These are phyloP conservation scores for Potentilla sterilis DNA, from an alignment of 306 rosid species.

Conservation along the genomic window DNA sequence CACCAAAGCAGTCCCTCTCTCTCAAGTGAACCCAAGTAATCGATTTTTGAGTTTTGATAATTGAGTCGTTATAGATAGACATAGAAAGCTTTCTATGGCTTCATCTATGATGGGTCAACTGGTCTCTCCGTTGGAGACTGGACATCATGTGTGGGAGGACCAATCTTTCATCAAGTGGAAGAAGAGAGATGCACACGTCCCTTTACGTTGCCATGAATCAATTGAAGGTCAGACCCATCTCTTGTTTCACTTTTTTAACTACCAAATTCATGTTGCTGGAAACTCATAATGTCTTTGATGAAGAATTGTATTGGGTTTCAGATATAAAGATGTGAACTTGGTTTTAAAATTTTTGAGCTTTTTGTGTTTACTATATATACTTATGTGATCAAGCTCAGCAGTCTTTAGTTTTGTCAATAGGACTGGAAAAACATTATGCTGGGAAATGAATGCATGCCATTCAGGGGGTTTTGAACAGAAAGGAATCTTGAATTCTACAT, in stretches of 20 bases:
- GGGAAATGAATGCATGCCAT: not conserved
- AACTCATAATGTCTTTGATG: not conserved
- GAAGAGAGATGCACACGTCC: conserved; percentile 83
- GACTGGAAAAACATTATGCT: not conserved
- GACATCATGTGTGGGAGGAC: conserved; percentile 83
- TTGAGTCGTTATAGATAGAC: not conserved
- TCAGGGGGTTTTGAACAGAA: not conserved
- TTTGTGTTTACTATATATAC: not conserved
- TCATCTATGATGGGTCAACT: conserved; percentile 50
- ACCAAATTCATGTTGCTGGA: not conserved
- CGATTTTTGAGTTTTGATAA: not conserved
- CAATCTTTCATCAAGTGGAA: conserved; percentile 86
- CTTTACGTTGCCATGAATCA: conserved; percentile 84
- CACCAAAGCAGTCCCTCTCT: too few relatives aligned
- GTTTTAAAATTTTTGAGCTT: not conserved
- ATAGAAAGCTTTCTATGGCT: conserved; percentile 26
- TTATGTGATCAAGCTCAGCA: not conserved
- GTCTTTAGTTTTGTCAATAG: not conserved
- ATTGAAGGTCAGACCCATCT: conserved; percentile 57
- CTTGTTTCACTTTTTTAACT: not conserved
- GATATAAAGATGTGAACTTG: not conserved
- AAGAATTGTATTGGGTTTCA: not conserved
- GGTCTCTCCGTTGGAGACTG: conserved; percentile 42
- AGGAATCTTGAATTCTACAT: too few relatives aligned
- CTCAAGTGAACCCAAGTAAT: not conserved